Percentiles rank a stretch among this genome's conserved stretches.
Conservation (phyloP, 2,329 filamentous ascomycete species). For the Trematosphaeria pertusa region DNA sequence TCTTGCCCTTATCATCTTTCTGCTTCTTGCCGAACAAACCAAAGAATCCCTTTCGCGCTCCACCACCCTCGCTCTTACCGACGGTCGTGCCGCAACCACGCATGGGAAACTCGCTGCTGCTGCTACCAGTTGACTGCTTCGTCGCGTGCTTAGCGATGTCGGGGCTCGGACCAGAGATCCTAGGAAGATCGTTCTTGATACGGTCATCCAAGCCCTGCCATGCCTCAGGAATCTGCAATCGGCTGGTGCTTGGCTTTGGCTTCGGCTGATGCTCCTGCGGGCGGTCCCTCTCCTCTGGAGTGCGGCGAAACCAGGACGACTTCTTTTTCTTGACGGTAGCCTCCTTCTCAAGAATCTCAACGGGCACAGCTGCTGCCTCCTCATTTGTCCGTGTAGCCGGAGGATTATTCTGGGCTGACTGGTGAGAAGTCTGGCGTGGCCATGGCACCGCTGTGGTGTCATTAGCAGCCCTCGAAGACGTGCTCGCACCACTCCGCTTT, state of each 20-base stretch:
- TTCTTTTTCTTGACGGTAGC: slow-evolving; percentile 51
- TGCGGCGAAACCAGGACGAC: slow-evolving; percentile 55
- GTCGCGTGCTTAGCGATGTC: slow-evolving; percentile 22
- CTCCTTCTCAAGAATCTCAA: slow-evolving; percentile 35
- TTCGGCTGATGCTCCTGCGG: slow-evolving; percentile 37
- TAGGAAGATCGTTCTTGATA: slow-evolving; percentile 27
- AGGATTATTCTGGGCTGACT: slow-evolving; percentile 28
- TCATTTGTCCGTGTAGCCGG: slow-evolving; percentile 24
- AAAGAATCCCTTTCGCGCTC: slow-evolving; percentile 53
- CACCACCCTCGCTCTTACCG: slow-evolving; percentile 48
- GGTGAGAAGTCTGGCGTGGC: slow-evolving; percentile 23
- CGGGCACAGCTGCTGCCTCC: slow-evolving; percentile 5
- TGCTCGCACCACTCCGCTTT: slow-evolving; percentile 53
- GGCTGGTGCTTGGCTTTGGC: slow-evolving; percentile 33
- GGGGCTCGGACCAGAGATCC: slow-evolving; percentile 4
- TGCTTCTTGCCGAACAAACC: slow-evolving; percentile 61
- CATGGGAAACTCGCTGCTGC: slow-evolving; percentile 53
- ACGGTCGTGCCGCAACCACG: slow-evolving; percentile 42
- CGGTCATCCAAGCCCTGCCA: slow-evolving; percentile 48
- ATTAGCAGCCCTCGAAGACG: slow-evolving; percentile 27
- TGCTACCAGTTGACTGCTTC: slow-evolving; percentile 36
- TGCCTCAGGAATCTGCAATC: slow-evolving; percentile 41
- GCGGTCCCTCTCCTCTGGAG: slow-evolving; percentile 41
- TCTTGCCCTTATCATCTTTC: slow-evolving; percentile 47
- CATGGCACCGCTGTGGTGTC: slow-evolving; percentile 21